These are phyloP conservation scores for Aspergillus sparsus DNA, from an alignment of 495 filamentous ascomycete species.

Conservation along the genomic window DNA sequence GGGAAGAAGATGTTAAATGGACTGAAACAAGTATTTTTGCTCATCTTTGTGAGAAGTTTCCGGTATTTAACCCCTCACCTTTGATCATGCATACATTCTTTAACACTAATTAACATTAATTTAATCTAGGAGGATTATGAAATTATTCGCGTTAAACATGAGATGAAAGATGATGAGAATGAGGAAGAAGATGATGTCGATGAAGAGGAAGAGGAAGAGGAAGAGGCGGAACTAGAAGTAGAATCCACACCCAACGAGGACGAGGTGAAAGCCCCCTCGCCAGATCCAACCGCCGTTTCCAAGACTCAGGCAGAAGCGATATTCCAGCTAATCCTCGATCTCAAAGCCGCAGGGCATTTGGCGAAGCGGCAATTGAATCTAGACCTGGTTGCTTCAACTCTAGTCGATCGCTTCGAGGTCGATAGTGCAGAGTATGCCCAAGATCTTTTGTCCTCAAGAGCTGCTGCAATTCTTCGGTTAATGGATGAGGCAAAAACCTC, in stretches of 20 bases:
- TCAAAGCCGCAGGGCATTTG: conserved; percentile 43
- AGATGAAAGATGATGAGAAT: conserved; percentile 30
- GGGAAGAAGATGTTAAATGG: conserved; percentile 58
- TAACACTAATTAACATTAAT: conserved; percentile 10
- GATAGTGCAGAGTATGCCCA: conserved; percentile 39
- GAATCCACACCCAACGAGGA: conserved; percentile 20
- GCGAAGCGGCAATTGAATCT: conserved; percentile 50
- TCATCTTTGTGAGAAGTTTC: conserved; percentile 53
- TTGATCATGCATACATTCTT: neutral
- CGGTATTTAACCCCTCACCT: conserved; percentile 30
- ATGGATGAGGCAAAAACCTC: conserved; percentile 43
- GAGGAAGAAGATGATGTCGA: conserved; percentile 29
- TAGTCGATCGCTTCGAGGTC: conserved; percentile 32
- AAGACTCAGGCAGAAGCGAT: conserved; percentile 42
- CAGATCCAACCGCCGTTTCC: conserved; percentile 32
- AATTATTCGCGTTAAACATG: conserved; percentile 34
- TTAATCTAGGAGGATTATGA: conserved; percentile 44
- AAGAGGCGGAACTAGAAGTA: conserved; percentile 27
- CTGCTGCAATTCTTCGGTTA: conserved; percentile 33
- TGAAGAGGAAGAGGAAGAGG: conserved; percentile 22
- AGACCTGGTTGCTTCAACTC: conserved; percentile 37
- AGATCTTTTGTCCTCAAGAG: conserved; percentile 40
- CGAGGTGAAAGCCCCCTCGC: neutral
- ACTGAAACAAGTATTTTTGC: conserved; percentile 52
- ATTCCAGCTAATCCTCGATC: conserved; percentile 38